These are phyloP conservation scores for Letharia columbiana DNA, from an alignment of 495 filamentous ascomycete species.

Conservation along the genomic window DNA sequence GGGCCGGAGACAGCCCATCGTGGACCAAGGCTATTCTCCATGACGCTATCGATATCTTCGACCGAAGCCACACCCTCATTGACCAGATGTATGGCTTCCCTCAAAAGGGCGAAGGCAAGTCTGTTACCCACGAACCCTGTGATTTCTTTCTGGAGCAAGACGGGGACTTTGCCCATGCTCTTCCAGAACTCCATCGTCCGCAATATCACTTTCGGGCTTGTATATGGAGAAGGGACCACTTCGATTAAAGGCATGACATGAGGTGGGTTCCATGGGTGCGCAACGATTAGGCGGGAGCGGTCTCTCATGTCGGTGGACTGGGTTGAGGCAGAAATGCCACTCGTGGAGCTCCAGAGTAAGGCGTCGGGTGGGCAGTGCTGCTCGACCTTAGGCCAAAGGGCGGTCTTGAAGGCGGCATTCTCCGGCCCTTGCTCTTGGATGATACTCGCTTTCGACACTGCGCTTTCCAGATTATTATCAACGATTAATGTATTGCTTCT, in stretches of 20 bases:
- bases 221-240: conserved; percentile 43
- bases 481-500: conserved; percentile 27
- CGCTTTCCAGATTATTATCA: conserved; percentile 33
- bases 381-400: conserved; percentile 44
- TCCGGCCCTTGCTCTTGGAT: conserved; percentile 55
- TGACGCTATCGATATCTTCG: conserved; percentile 39
- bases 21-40: conserved; percentile 44
- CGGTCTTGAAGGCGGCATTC: conserved; percentile 40
- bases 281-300: conserved; percentile 41
- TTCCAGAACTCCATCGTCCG: conserved; percentile 43
- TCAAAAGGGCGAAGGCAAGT: conserved; percentile 40
- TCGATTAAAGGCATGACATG: conserved; percentile 57
- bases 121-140: conserved; percentile 45
- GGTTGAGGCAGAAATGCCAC: conserved; percentile 45
- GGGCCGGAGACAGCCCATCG: conserved; percentile 50
- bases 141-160: conserved; percentile 47
- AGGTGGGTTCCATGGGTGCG: conserved; percentile 57
- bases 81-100: conserved; percentile 41
- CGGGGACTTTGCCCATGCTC: conserved; percentile 39
- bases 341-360: conserved; percentile 50
- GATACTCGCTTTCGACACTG: conserved; percentile 40
- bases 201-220: conserved; percentile 33
- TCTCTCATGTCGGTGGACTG: conserved; percentile 37
- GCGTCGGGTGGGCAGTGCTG: conserved; percentile 29
- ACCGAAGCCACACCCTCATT: conserved; percentile 39